Base-by-base conservation (phyloP, 345 rosid species). In the Brassica incana region DNA sequence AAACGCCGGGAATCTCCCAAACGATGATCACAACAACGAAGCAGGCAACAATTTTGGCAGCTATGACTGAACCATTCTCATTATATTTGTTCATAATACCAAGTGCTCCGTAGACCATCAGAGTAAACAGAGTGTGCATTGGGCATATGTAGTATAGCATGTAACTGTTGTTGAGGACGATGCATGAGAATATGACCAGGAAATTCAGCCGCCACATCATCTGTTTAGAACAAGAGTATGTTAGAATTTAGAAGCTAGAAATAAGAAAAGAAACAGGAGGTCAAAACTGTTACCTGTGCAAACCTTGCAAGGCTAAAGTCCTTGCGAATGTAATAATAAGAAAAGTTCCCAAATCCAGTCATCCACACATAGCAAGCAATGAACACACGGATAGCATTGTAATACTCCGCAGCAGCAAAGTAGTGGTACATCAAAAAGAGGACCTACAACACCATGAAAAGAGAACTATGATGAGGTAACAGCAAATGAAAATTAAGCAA, bases 161-260 rank as follows among this genome's bases (percentile, higher is more conserved):
- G 82, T 95, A 95, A 85, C 90, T 91, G 81, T 95, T 95, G 85
- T 90, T 85, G 80, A 93, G 98, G 62, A 95, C 84, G 18, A 93
- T 66, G 75, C 99, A 93, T 83, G 93, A 89, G 84, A 93, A 87
- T 68, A 93, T 50, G 67, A 95, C 99, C 88, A 95, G 71, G 85
- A 95, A 95, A 85, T 95, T 95, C 77, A 95, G 92, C 83, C 99
- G 92, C 99, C 98, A 93, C 99, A 95, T 95, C 99, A 95, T 95
- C 99, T 95, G 92, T 64, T 48, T 48, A 52, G 81, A 78, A 77
- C 78, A 74, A 77, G 27, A 78, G 75, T 72, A 15, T 43, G 58
- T 70, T 32, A 76, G 32, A 75, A 73, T 60, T 69, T 8, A 54
- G 77, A 86, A n/a, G 58, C 71, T 29, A 67, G 18, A 74, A 38